Evolutionary conservation across 768 basidiomycete genomes (phyloP), one percentile per base, ranked within the genome.

Genomic region (Clitopilus hobsonii): DNA sequence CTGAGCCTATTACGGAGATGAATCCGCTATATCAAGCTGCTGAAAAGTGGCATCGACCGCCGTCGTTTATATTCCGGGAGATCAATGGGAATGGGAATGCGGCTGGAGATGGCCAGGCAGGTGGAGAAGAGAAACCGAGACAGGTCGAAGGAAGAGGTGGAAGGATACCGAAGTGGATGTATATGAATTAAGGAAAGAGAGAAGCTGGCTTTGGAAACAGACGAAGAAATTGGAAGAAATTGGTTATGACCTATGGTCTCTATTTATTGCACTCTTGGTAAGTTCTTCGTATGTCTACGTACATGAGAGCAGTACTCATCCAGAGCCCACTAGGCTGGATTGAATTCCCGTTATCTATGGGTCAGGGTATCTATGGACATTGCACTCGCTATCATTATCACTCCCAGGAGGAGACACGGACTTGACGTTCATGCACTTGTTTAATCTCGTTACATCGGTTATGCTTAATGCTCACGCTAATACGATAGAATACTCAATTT

Each of bases 21-120:
- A 60, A 60, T n/a, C 53, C 51, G 16, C 23, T 56, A 27, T 61
- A 55, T 26, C 55, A 30, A 41, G 54, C 54, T 7, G 53, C 54
- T 16, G 59, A 58, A 22, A 27, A 49, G 38, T 56, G 58, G 56
- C 57, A 60, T 51, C n/a, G 55, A 26, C 58, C 61, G 16, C 55
- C 57, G 20, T 54, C 58, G 14, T 53, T 24, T 29, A 28, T 58
- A 18, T 51, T 60, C 22, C 16, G 32, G 20, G 58, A 38, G 41
- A 45, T 45, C 22, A 45, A 23, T 23, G 41, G 22, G n/a, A 18
- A 18, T 45, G 41, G 41, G 41, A 45, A 20, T 45, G 11, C 41
- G n/a, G 41, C n/a, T 11, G 41, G 14, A 20, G 41, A 10, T 45
- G 41, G 8, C 3, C n/a, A 23, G 5, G 41, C 18, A 45, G 18